These are phyloP conservation scores for Suhomyces wounanorum DNA, from an alignment of 1,139 yeast genomes.

Conservation along the genomic window DNA sequence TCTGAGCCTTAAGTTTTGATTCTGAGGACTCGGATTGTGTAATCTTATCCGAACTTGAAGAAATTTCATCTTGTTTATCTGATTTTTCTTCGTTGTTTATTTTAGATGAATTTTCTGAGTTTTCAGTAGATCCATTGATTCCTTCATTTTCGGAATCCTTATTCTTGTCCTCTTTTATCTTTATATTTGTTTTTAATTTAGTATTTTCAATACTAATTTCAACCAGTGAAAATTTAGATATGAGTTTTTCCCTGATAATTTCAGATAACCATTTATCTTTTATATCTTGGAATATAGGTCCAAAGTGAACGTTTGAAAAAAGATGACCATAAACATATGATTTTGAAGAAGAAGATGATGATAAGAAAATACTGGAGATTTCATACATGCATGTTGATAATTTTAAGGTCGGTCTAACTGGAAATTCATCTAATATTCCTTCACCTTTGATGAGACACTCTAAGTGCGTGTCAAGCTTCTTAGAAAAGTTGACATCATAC, in stretches of 20 bases:
- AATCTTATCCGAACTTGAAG: background rate
- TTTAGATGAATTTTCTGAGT: no score
- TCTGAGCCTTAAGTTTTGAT: constrained; percentile 5
- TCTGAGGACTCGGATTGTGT: background rate
- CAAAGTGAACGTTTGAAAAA: constrained; percentile 20
- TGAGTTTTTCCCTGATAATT: constrained; percentile 10
- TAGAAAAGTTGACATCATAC: background rate
- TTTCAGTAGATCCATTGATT: no score
- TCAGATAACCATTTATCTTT: constrained; percentile 34
- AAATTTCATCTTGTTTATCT: no score
- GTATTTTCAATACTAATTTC: background rate
- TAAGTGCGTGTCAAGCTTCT: background rate
- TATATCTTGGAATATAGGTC: constrained; percentile 19
- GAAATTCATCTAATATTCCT: constrained; percentile 14
- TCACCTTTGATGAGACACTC: background rate
- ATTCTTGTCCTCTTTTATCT: background rate
- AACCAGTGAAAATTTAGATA: background rate
- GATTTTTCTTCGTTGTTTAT: no score
- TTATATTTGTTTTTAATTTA: no score
- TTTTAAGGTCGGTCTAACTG: constrained; percentile 29
- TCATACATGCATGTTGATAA: constrained; percentile 27
- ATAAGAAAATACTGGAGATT: constrained; percentile 22
- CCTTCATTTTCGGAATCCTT: background rate
- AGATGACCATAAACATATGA: constrained; percentile 24
- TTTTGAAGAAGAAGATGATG: constrained; percentile 7